Evolutionary conservation across 1,284 basidiomycete species (phyloP).

Genomic region (Trametes pubescens): DNA sequence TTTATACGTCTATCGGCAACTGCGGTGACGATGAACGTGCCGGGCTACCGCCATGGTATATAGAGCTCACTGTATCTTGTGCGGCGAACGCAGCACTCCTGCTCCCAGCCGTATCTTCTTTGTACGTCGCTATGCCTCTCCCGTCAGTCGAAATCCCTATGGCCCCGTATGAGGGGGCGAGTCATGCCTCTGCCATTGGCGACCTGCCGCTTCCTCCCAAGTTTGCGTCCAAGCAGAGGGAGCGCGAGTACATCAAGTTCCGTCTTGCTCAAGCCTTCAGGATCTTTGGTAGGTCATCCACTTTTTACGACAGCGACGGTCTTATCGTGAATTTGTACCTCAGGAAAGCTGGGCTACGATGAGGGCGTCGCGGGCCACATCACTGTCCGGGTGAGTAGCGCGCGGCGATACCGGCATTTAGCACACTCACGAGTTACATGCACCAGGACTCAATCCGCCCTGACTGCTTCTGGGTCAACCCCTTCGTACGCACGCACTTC

Average conservation of each 20-base stretch:
- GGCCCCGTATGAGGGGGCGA: constrained; percentile 3
- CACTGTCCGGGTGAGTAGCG: constrained; percentile 57
- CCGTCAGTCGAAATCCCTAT: constrained; percentile 1
- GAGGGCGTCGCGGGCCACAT: constrained; percentile 71
- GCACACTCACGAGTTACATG: constrained; percentile 26
- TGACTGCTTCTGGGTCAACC: constrained; percentile 66
- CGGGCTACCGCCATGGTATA: background rate
- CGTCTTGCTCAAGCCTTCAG: constrained; percentile 60
- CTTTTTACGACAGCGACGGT: no score
- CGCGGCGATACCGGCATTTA: background rate
- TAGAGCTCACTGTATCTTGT: background rate
- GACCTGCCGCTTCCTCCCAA: constrained; percentile 37
- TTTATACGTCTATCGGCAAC: background rate
- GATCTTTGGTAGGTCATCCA: constrained; percentile 53
- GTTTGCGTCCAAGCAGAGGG: constrained; percentile 50
- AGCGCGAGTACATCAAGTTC: constrained; percentile 60
- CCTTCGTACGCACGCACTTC: constrained; percentile 44
- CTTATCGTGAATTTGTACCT: no score
- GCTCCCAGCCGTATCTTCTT: background rate
- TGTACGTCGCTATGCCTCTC: background rate
- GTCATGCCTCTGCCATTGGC: constrained; percentile 15
- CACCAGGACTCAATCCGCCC: constrained; percentile 54
- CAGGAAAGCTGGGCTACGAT: constrained; percentile 63
- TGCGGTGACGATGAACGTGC: background rate
- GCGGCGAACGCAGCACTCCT: background rate